Conservation (phyloP, 768 basidiomycete species). For the Pulveroboletus frians region DNA sequence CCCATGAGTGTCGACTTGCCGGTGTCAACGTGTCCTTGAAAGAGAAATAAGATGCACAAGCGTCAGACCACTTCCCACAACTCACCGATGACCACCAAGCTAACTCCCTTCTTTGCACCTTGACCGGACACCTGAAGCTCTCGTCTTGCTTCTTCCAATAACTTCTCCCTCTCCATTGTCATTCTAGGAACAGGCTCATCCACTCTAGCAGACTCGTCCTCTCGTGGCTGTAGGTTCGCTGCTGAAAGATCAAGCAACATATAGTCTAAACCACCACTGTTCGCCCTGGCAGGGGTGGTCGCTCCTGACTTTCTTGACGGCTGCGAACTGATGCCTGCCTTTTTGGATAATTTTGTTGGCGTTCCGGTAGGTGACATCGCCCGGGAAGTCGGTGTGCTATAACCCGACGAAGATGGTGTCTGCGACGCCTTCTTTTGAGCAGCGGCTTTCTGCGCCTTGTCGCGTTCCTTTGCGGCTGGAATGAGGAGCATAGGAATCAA, state of each 20-base stretch:
- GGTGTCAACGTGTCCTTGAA: constrained; percentile 92
- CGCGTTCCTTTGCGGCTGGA: constrained; percentile 74
- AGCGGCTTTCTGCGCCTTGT: constrained; percentile 59
- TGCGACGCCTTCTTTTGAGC: constrained; percentile 40
- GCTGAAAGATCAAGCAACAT: constrained; percentile 69
- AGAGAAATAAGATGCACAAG: constrained; percentile 8
- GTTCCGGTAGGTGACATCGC: constrained; percentile 39
- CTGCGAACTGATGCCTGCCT: constrained; percentile 28
- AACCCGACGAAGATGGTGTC: constrained; percentile 34
- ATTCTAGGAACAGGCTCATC: constrained; percentile 59
- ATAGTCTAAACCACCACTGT: constrained; percentile 40
- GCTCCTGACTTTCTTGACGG: constrained; percentile 36
- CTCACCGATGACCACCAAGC: constrained; percentile 88
- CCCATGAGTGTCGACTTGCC: constrained; percentile 99
- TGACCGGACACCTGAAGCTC: constrained; percentile 43
- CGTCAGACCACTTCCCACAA: not conserved
- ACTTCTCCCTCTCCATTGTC: constrained; percentile 68
- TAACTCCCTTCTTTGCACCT: constrained; percentile 64
- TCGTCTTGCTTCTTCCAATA: constrained; percentile 73
- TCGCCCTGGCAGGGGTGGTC: constrained; percentile 38
- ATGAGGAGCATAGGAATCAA: constrained; percentile 31
- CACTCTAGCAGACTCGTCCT: constrained; percentile 32
- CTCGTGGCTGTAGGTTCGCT: constrained; percentile 55
- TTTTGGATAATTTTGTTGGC: constrained; percentile 41
- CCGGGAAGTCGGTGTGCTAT: constrained; percentile 38